These are phyloP conservation scores for Juncus effusus DNA, from an alignment of 176 grass and related monocot species.

Conservation along the genomic window DNA sequence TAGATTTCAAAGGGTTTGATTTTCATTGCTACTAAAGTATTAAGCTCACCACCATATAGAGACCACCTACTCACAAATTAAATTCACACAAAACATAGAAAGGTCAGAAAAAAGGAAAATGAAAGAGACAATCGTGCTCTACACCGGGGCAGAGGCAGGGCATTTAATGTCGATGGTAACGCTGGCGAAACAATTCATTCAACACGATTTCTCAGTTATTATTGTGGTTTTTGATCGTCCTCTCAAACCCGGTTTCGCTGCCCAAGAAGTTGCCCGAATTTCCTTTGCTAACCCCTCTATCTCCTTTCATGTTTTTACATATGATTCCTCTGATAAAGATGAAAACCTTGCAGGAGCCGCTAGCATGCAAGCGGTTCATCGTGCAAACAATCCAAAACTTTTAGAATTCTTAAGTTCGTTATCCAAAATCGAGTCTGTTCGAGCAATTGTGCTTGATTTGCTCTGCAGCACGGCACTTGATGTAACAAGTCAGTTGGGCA, in stretches of 20 bases:
- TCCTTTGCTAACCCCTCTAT: slow-evolving; percentile 28
- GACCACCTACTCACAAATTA: no score
- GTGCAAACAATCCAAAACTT: slow-evolving; percentile 4
- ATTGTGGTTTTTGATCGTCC: slow-evolving; percentile 22
- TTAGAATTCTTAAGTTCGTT: slow-evolving; percentile 4
- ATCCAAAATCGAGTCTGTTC: background rate
- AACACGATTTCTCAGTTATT: slow-evolving; percentile 25
- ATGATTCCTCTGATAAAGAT: background rate
- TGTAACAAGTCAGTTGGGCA: slow-evolving; percentile 5
- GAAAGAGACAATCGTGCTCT: slow-evolving; percentile 33
- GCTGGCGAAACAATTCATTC: slow-evolving; percentile 43
- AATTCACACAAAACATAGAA: background rate
- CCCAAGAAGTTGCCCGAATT: slow-evolving; percentile 11
- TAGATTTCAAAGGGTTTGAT: background rate
- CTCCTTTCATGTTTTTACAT: slow-evolving; percentile 36
- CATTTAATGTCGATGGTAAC: slow-evolving; percentile 41
- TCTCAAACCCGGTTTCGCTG: background rate
- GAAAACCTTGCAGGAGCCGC: background rate
- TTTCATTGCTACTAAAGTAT: background rate
- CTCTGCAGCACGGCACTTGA: background rate
- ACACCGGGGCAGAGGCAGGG: slow-evolving; percentile 30
- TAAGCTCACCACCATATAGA: no score
- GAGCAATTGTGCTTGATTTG: background rate
- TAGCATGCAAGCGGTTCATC: background rate
- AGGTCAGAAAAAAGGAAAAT: slow-evolving; percentile 1